phyloP scores from a whole-genome alignment of 768 basidiomycete genomes.

The Strobilomyces confusus region DNA sequence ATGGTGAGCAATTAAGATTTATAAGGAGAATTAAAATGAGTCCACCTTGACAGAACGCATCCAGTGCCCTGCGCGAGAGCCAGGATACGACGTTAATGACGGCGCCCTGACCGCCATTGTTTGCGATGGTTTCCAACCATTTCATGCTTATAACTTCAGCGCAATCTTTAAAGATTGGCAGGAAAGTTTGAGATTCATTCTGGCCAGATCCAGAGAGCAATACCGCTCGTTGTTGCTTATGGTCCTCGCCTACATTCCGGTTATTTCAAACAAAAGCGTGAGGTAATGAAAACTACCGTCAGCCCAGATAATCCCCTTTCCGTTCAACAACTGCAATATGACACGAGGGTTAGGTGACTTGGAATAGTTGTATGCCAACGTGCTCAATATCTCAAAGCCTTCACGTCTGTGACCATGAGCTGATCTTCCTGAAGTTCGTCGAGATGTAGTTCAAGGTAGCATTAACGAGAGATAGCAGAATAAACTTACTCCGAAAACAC shows the following conservation, averaged over 20 bases:
- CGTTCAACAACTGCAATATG: conserved; percentile 13
- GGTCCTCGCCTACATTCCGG: too few species aligned
- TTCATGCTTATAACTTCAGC: too few species aligned
- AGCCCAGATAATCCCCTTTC: conserved; percentile 37
- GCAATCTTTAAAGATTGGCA: too few species aligned
- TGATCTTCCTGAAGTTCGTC: conserved; percentile 36
- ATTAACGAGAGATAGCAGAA: too few species aligned
- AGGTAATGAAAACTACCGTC: conserved; percentile 27
- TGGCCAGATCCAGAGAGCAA: conserved; percentile 54
- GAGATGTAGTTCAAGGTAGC: too few species aligned
- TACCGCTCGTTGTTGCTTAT: too few species aligned
- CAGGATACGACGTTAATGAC: conserved; percentile 20
- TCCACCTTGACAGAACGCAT: too few species aligned
- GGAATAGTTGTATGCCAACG: conserved; percentile 39
- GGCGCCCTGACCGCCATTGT: not conserved
- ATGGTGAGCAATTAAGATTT: not conserved
- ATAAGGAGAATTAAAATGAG: too few species aligned
- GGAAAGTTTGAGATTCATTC: conserved; percentile 33
- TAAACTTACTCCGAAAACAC: conserved; percentile 9
- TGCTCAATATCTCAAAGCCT: conserved; percentile 40
- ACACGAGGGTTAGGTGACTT: conserved; percentile 29
- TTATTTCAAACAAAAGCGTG: conserved; percentile 10
- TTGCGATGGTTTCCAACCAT: not conserved
- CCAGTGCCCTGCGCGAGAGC: conserved; percentile 36
- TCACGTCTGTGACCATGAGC: conserved; percentile 44